phyloP scores from a whole-genome alignment of 352 stramenopile genomes.

The Phytopythium chamaehyphon region DNA sequence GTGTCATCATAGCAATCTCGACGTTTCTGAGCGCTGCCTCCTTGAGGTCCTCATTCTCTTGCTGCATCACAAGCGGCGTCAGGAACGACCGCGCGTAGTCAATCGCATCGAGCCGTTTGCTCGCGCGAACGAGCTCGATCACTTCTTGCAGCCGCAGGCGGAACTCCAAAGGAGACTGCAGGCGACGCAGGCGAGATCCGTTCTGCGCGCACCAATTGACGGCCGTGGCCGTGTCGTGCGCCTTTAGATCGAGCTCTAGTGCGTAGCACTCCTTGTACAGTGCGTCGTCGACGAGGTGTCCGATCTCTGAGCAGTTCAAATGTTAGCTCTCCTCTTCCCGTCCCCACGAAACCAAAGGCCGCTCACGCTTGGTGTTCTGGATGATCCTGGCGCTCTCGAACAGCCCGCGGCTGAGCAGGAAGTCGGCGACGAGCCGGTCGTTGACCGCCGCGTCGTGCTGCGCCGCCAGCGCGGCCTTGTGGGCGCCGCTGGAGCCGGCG shows the following conservation, averaged over 20 bases:
- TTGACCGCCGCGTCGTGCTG: conserved; percentile 17
- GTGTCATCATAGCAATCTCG: conserved; percentile 69
- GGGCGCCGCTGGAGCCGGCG: conserved; percentile 8
- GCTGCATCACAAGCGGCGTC: conserved; percentile 61
- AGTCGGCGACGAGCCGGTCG: conserved; percentile 70
- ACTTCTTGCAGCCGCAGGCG: conserved; percentile 72
- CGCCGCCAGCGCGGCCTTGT: not conserved
- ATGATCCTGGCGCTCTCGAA: conserved; percentile 68
- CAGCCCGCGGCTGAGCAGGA: conserved; percentile 62
- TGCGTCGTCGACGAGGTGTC: conserved; percentile 61
- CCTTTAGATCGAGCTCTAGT: conserved; percentile 53
- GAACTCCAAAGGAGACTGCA: conserved; percentile 74
- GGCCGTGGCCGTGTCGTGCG: conserved; percentile 39
- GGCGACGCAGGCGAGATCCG: conserved; percentile 57
- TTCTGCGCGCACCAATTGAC: conserved; percentile 75
- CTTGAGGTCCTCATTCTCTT: conserved; percentile 45
- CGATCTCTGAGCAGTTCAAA: conserved; percentile 28
- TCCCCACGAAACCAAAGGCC: not conserved
- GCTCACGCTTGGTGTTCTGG: conserved; percentile 46
- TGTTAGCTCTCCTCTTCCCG: not conserved
- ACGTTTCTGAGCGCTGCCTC: conserved; percentile 58
- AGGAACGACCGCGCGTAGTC: conserved; percentile 61
- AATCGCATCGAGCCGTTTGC: conserved; percentile 67
- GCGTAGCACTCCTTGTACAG: conserved; percentile 48
- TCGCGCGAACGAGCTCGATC: conserved; percentile 69